Conservation (phyloP, 441 rosid genomes). For the Populus hybrid region DNA sequence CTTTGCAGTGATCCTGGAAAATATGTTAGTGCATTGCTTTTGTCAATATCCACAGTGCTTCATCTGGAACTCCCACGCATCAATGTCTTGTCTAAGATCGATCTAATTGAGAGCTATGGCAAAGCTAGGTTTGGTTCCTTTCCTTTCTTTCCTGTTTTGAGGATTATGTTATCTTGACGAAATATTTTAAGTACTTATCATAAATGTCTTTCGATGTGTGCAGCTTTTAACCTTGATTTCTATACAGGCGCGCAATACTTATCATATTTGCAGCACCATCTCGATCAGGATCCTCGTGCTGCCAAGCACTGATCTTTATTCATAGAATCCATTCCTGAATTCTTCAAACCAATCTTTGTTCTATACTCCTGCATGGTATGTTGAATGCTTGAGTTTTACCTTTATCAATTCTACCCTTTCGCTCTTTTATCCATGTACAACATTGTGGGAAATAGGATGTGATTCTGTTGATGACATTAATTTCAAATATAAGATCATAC, state of each 20-base stretch:
- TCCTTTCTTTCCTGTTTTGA: background rate
- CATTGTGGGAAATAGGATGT: background rate
- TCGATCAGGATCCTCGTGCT: conserved; percentile 74
- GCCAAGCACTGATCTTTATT: conserved; percentile 64
- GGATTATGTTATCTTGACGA: background rate
- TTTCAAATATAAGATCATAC: background rate
- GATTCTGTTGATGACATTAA: background rate
- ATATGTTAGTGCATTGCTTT: conserved; percentile 76
- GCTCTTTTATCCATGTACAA: background rate
- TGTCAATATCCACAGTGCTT: conserved; percentile 79
- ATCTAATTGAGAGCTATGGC: conserved; percentile 83
- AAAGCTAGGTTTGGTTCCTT: conserved; percentile 49
- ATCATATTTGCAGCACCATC: conserved; percentile 61
- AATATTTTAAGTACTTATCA: background rate
- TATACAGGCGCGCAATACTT: conserved; percentile 85
- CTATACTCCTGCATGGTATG: background rate
- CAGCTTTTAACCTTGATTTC: conserved; percentile 83
- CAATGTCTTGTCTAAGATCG: conserved; percentile 89
- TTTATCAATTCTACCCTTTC: background rate
- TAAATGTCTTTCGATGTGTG: conserved; percentile 23
- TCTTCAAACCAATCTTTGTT: background rate
- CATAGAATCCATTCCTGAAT: background rate
- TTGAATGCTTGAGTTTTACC: background rate
- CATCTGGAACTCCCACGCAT: conserved; percentile 90
- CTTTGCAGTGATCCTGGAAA: conserved; percentile 84